These are phyloP conservation scores for Kwoniella sp. DNA, from an alignment of 768 basidiomycete genomes.

Conservation along the genomic window DNA sequence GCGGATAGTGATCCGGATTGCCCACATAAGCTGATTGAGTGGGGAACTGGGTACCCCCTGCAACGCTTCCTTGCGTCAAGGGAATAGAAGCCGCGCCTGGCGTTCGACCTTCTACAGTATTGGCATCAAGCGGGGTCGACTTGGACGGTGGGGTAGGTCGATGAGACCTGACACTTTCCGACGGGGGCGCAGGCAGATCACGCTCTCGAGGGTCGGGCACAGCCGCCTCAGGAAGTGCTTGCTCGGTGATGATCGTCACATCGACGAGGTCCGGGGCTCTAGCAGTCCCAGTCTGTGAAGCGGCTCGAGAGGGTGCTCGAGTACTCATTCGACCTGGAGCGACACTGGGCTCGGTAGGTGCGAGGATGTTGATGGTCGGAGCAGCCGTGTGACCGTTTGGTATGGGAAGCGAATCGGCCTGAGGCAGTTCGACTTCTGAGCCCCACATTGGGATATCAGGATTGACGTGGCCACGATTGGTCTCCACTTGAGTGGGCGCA, in stretches of 20 bases:
- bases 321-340: conserved; percentile 16
- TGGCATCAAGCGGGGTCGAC: conserved; percentile 5
- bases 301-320: conserved; percentile 14
- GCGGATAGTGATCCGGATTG: conserved; percentile 20
- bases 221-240: conserved; percentile 16
- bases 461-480: conserved; percentile 9
- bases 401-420: conserved; percentile 11
- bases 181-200: conserved; percentile 31
- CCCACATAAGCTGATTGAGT: conserved; percentile 10
- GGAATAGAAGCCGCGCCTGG: conserved; percentile 2
- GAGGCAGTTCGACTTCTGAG: conserved; percentile 49
- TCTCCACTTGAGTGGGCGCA: neutral
- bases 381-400: conserved; percentile 22
- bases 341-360: conserved; percentile 48
- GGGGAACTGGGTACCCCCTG: neutral
- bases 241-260: conserved; percentile 25
- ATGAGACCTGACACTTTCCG: conserved; percentile 30
- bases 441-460: conserved; percentile 40
- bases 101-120: neutral
- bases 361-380: conserved; percentile 50
- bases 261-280: conserved; percentile 27
- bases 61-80: neutral
- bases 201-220: conserved; percentile 29
- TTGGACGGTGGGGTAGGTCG: conserved; percentile 17
- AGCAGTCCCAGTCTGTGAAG: neutral